phyloP scores from a whole-genome alignment of 495 filamentous ascomycete species.

The Neurospora sp. region DNA sequence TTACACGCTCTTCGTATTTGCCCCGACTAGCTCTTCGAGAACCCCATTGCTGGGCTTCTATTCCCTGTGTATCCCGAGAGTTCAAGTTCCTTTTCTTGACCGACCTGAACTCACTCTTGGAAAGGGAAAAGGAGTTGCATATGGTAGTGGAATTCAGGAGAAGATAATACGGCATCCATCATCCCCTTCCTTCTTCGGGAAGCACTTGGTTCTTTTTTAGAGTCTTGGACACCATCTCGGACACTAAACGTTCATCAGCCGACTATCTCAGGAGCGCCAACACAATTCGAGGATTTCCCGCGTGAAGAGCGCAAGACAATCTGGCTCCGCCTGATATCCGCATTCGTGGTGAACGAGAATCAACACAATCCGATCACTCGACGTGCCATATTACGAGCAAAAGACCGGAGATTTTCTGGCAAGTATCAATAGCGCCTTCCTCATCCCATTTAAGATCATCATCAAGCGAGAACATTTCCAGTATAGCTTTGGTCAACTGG shows the following conservation, averaged over 20 bases:
- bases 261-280: background rate
- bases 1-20: slow-evolving; percentile 20
- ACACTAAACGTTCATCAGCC: background rate
- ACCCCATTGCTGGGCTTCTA: background rate
- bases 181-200: background rate
- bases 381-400: background rate
- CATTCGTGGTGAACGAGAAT: background rate
- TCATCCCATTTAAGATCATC: background rate
- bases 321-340: background rate
- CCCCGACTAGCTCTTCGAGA: background rate
- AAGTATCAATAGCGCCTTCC: background rate
- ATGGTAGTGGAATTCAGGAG: too few relatives aligned
- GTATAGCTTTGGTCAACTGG: background rate
- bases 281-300: background rate
- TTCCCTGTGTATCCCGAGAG: background rate
- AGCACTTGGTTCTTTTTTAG: background rate
- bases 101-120: background rate
- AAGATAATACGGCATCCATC: background rate
- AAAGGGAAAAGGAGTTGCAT: background rate
- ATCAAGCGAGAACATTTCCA: background rate
- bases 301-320: background rate
- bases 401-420: background rate
- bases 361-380: background rate
- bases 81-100: background rate
- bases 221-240: background rate